Evolutionary conservation across 768 basidiomycete species (phyloP).

Genomic region (Rhizopogon rudus): DNA sequence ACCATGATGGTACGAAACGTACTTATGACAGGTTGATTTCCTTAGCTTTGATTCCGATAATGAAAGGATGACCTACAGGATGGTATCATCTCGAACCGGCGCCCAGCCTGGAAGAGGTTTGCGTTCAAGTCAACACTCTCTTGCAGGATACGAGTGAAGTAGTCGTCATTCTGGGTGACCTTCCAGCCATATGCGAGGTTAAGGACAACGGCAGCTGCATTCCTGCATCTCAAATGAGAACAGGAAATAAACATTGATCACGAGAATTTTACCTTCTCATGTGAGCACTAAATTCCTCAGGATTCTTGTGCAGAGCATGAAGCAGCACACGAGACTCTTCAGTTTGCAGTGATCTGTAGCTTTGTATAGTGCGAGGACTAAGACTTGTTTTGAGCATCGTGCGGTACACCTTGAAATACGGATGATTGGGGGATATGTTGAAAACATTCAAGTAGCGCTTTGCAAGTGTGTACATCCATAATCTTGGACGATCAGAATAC

Average conservation of each 20-base stretch:
- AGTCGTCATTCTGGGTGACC: not conserved
- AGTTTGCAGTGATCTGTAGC: not conserved
- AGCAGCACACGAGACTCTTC: not conserved
- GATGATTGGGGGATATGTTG: not conserved
- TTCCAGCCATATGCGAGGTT: not conserved
- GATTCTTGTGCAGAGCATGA: not conserved
- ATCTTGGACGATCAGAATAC: not conserved
- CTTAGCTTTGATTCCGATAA: not conserved
- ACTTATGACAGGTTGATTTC: not conserved
- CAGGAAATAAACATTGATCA: not conserved
- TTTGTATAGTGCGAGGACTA: not conserved
- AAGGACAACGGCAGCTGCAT: not conserved
- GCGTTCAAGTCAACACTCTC: not conserved
- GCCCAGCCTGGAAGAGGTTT: not conserved
- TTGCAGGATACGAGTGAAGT: not conserved
- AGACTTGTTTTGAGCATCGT: not conserved
- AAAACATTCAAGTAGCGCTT: not conserved
- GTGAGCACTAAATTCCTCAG: not conserved
- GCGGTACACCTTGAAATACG: not conserved
- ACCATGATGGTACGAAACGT: slow-evolving; percentile 14
- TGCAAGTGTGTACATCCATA: not conserved
- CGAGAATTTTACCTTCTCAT: not conserved
- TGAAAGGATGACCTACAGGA: not conserved
- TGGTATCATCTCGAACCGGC: not conserved
- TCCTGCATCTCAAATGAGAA: not conserved